Evolutionary conservation across 352 stramenopile genomes (phyloP).

Genomic region (Phytophthora multivora): DNA sequence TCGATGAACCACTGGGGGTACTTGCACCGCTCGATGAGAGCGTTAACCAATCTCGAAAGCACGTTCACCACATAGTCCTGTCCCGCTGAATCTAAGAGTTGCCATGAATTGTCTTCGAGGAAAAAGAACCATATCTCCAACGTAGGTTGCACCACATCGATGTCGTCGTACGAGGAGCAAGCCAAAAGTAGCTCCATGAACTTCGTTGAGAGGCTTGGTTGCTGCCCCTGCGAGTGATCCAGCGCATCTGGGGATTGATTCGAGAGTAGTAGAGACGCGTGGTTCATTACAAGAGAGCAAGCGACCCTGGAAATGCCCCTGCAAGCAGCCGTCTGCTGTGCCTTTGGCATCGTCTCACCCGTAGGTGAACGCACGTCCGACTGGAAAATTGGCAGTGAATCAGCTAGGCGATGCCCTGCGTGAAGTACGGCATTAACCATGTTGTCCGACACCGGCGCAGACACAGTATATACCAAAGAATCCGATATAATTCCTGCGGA

Average conservation of each 20-base stretch:
- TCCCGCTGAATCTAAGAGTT: slow-evolving; percentile 39
- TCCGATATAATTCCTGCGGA: slow-evolving; percentile 67
- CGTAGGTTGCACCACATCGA: slow-evolving; percentile 66
- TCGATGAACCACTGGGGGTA: slow-evolving; percentile 70
- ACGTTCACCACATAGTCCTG: slow-evolving; percentile 49
- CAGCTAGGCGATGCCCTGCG: slow-evolving; percentile 29
- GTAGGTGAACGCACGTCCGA: slow-evolving; percentile 1
- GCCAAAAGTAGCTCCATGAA: slow-evolving; percentile 71
- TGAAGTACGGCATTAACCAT: slow-evolving; percentile 41
- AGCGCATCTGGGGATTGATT: slow-evolving; percentile 4
- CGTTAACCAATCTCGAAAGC: slow-evolving; percentile 67
- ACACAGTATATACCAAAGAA: slow-evolving; percentile 45
- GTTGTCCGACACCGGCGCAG: slow-evolving; percentile 14
- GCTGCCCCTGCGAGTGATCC: neutral
- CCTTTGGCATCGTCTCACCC: slow-evolving; percentile 15
- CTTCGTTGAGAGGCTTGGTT: slow-evolving; percentile 22
- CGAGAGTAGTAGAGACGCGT: slow-evolving; percentile 41
- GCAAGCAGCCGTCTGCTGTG: slow-evolving; percentile 35
- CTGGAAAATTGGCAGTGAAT: slow-evolving; percentile 29
- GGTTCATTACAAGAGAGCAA: slow-evolving; percentile 53
- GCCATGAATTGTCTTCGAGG: slow-evolving; percentile 60
- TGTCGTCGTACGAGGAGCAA: slow-evolving; percentile 62
- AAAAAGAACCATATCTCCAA: slow-evolving; percentile 91
- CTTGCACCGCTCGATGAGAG: slow-evolving; percentile 67
- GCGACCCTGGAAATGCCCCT: slow-evolving; percentile 48